Evolutionary conservation across 1,139 yeast genomes (phyloP).

Genomic region (Geotrichum reessii): DNA sequence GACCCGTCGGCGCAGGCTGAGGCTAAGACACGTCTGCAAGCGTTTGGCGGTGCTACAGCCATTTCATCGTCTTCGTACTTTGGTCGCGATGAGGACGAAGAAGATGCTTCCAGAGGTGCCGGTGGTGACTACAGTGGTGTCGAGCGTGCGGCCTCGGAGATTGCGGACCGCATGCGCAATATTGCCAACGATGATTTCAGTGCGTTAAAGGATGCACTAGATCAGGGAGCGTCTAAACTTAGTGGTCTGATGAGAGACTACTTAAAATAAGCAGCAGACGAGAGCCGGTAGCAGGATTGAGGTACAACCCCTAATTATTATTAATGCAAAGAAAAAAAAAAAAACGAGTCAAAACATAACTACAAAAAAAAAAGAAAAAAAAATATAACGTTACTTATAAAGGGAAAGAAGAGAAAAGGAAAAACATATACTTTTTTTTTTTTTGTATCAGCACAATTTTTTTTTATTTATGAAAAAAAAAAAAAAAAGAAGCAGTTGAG

Average conservation of each 20-base stretch:
- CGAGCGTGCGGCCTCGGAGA: slow-evolving; percentile 58
- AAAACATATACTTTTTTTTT: too few relatives aligned
- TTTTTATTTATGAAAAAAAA: too few relatives aligned
- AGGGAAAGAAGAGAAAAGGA: too few relatives aligned
- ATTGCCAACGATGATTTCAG: slow-evolving; percentile 85
- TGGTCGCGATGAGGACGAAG: slow-evolving; percentile 67
- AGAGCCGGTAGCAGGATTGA: neutral
- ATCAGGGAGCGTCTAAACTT: slow-evolving; percentile 85
- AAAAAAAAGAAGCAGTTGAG: too few relatives aligned
- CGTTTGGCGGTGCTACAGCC: slow-evolving; percentile 79
- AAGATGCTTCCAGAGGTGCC: slow-evolving; percentile 30
- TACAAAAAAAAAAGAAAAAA: neutral
- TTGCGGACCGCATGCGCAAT: slow-evolving; percentile 62
- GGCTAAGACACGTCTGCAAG: slow-evolving; percentile 70
- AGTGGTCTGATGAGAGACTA: slow-evolving; percentile 83
- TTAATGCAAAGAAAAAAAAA: neutral
- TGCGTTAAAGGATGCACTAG: slow-evolving; percentile 85
- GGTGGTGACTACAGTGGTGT: slow-evolving; percentile 38
- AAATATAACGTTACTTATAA: too few relatives aligned
- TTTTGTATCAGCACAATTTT: too few relatives aligned
- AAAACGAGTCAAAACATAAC: too few relatives aligned
- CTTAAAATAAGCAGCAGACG: slow-evolving; percentile 43
- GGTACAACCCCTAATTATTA: neutral
- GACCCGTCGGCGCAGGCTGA: slow-evolving; percentile 75
- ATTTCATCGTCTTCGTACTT: slow-evolving; percentile 90